Conservation (phyloP, 1,284 basidiomycete genomes). For the Flammula alnicola region DNA sequence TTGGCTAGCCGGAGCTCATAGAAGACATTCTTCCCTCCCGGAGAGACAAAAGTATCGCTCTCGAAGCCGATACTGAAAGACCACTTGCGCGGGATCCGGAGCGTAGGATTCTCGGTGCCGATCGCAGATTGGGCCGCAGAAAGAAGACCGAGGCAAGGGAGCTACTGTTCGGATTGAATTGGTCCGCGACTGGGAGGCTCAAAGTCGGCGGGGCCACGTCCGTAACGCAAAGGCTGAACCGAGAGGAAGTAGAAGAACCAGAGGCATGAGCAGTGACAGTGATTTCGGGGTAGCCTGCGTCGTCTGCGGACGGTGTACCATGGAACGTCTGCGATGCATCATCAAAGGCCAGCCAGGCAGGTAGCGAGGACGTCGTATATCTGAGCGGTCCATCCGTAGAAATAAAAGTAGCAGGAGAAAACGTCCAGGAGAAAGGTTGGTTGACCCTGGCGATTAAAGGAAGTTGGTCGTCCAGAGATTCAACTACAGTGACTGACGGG, state of each 20-base stretch:
- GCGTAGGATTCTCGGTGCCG: conserved; percentile 53
- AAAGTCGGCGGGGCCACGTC: conserved; percentile 58
- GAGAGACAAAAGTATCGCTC: conserved; percentile 63
- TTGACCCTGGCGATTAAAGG: conserved; percentile 65
- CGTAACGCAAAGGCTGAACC: conserved; percentile 68
- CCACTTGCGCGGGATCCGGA: conserved; percentile 85
- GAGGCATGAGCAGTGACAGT: conserved; percentile 59
- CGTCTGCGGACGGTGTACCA: conserved; percentile 59
- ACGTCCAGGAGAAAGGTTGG: conserved; percentile 66
- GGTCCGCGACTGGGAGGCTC: conserved; percentile 57
- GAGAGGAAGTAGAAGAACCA: conserved; percentile 51
- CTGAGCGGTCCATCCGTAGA: conserved; percentile 47
- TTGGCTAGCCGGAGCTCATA: conserved; percentile 72
- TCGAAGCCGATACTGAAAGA: conserved; percentile 91
- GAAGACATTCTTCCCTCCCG: conserved; percentile 49
- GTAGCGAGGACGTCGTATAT: conserved; percentile 56
- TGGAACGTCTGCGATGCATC: conserved; percentile 47
- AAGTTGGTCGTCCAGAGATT: conserved; percentile 61
- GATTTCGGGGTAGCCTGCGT: conserved; percentile 61
- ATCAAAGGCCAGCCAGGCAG: conserved; percentile 73
- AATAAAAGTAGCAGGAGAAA: conserved; percentile 63
- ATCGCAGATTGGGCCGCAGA: conserved; percentile 61
- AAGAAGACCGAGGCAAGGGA: conserved; percentile 73
- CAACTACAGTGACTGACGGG: conserved; percentile 49
- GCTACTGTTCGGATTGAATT: conserved; percentile 63